Evolutionary conservation across 371 early-diverging fungal species (phyloP).

Genomic region (Lichtheimia ornata): DNA sequence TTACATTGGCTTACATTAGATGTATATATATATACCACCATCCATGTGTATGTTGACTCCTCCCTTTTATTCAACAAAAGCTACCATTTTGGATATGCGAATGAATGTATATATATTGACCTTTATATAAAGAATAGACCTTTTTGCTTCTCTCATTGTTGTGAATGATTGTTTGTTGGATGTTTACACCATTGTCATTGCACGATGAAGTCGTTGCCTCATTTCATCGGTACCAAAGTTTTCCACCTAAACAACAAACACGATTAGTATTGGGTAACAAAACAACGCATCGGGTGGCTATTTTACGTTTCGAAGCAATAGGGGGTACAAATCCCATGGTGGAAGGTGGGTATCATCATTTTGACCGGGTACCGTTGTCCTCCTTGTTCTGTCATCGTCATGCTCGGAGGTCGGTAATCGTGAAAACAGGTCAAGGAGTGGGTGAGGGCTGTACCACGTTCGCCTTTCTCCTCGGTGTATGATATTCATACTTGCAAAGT

Average conservation of each 20-base stretch:
- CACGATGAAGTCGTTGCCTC: constrained; percentile 36
- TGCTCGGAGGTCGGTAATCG: constrained; percentile 7
- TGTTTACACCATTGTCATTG: constrained; percentile 14
- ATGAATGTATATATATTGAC: too few species aligned
- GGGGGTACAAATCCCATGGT: constrained; percentile 47
- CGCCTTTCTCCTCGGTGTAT: constrained; percentile 9
- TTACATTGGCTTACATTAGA: too few species aligned
- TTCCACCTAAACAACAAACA: constrained; percentile 31
- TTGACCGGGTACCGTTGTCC: constrained; percentile 15
- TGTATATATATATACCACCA: too few species aligned
- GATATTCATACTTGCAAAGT: constrained; percentile 27
- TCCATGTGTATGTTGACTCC: too few species aligned
- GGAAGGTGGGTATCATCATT: constrained; percentile 15
- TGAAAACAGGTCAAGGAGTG: constrained; percentile 14
- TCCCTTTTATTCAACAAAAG: too few species aligned
- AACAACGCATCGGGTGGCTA: constrained; percentile 1
- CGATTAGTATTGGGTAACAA: neutral
- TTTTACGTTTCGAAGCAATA: constrained; percentile 42
- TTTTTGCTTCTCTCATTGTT: too few species aligned
- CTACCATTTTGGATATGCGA: too few species aligned
- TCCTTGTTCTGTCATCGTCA: constrained; percentile 6
- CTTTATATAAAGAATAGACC: too few species aligned
- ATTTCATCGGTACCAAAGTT: constrained; percentile 50
- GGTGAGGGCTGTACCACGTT: constrained; percentile 16
- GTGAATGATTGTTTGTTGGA: neutral